Base-by-base conservation (phyloP, 805 yeast genomes). In the Kockiozyma suomiensis region DNA sequence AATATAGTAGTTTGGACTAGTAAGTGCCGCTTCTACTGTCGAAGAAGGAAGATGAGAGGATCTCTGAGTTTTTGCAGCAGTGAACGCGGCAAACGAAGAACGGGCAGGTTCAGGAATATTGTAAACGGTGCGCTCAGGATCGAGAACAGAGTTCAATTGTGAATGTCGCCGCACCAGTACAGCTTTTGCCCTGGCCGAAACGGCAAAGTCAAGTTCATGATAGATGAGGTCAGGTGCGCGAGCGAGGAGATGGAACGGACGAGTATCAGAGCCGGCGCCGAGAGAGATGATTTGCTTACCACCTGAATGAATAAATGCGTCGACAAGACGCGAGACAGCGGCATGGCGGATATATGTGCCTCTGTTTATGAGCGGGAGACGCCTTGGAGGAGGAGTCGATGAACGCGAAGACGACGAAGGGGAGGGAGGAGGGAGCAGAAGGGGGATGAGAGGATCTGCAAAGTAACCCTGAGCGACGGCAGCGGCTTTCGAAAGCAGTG, bases 221-320 rank as follows among this genome's bases (percentile, higher is more conserved):
- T 84, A 84, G 1, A 66, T 68, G 35, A 85, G 59, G 4, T 7
- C 54, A 3, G 41, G 45, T 15, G n/a, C 26, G 45, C 21, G n/a
- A 10, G 56, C 45, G 25, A 68, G 37, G 10, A 65, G 38, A 49
- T 74, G 54, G 69, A 88, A 87, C 15, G 81, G 79, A 54, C 93
- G 70, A 0, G 94, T 86, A 68, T 88, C 96, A 15, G 89, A 85
- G 4, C 96, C 96, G 1, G 92, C 86, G 0, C 96, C 96, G n/a
- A 88, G 70, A 0, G 90, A 86, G 0, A 88, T 74, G 15, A 88
- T 79, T 69, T 87, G 79, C 40, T 32, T 28, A 66, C 53, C 33
- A n/a, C 25, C 52, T 4, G 15, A 26, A 33, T 15, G 33, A 21
- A 62, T 38, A 26, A 51, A 62, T 13, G 19, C 35, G 13, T 50